Conservation (phyloP, 768 basidiomycete species). For the Mycena leptocephala region DNA sequence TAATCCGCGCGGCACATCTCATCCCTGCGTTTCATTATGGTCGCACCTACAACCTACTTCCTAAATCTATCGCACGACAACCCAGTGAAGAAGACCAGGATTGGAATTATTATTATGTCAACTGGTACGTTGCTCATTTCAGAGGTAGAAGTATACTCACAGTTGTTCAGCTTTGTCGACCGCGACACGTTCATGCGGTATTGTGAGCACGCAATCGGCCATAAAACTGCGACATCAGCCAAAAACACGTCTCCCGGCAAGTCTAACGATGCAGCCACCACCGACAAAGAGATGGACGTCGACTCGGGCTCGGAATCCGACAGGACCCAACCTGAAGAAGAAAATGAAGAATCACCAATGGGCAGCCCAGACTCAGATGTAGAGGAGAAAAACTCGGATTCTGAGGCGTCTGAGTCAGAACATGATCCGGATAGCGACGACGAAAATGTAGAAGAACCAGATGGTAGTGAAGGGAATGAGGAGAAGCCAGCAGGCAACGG, state of each 20-base stretch:
- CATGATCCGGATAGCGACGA: background rate
- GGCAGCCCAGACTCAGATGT: background rate
- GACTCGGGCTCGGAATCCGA: background rate
- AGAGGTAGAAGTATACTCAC: background rate
- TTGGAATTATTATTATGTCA: conserved; percentile 53
- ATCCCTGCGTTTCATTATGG: conserved; percentile 51
- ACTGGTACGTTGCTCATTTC: conserved; percentile 46
- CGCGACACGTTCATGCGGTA: conserved; percentile 55
- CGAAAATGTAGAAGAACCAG: background rate
- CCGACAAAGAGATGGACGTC: conserved; percentile 13
- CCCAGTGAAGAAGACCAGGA: conserved; percentile 41
- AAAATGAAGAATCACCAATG: background rate
- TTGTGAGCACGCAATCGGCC: conserved; percentile 49
- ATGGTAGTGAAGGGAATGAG: background rate
- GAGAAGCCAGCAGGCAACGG: background rate
- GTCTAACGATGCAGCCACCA: background rate
- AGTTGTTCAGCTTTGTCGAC: conserved; percentile 53
- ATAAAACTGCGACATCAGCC: conserved; percentile 13
- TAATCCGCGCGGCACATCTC: conserved; percentile 52
- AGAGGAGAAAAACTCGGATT: background rate
- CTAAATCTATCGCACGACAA: conserved; percentile 32
- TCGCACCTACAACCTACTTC: conserved; percentile 36
- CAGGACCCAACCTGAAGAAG: background rate
- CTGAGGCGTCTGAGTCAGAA: background rate
- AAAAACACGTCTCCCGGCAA: background rate